phyloP scores from a whole-genome alignment of 202 grass and related monocot genomes.

The Digitaria exilis region DNA sequence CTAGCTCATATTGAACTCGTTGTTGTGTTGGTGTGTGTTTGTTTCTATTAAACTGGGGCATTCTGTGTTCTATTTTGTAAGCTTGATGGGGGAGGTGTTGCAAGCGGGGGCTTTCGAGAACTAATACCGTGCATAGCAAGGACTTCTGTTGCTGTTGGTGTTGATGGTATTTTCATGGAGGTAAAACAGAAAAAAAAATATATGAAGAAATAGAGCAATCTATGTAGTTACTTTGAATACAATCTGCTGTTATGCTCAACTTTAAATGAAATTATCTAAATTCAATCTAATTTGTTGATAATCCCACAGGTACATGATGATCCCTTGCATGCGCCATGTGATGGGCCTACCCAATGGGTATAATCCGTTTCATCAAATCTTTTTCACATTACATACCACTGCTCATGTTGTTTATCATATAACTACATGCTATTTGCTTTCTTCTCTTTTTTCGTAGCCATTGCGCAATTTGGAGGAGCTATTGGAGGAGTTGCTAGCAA shows the following conservation, averaged over 20 bases:
- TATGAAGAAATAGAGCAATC: neutral
- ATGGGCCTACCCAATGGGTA: constrained; percentile 98
- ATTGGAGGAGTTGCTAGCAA: constrained; percentile 83
- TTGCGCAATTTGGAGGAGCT: constrained; percentile 85
- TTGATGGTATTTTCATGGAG: constrained; percentile 99
- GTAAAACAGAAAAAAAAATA: too few species aligned
- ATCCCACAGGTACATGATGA: constrained; percentile 83
- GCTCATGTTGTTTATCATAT: neutral
- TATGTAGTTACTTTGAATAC: constrained; percentile 4
- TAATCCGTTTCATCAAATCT: constrained; percentile 28
- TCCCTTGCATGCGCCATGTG: constrained; percentile 85
- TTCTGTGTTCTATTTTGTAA: constrained; percentile 48
- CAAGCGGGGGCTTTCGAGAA: constrained; percentile 87
- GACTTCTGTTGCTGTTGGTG: constrained; percentile 87
- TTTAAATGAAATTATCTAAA: neutral
- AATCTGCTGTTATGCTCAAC: neutral
- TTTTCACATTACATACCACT: constrained; percentile 8
- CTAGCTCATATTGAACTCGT: neutral
- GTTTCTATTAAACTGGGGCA: constrained; percentile 1
- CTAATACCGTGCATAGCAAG: constrained; percentile 96
- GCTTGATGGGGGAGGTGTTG: constrained; percentile 97
- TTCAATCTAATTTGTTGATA: constrained; percentile 22
- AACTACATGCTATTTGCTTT: constrained; percentile 19
- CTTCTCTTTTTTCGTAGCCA: constrained; percentile 52
- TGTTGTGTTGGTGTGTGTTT: neutral